Evolutionary conservation across 1,284 basidiomycete species (phyloP).

Genomic region (Porogramme epimiltina): DNA sequence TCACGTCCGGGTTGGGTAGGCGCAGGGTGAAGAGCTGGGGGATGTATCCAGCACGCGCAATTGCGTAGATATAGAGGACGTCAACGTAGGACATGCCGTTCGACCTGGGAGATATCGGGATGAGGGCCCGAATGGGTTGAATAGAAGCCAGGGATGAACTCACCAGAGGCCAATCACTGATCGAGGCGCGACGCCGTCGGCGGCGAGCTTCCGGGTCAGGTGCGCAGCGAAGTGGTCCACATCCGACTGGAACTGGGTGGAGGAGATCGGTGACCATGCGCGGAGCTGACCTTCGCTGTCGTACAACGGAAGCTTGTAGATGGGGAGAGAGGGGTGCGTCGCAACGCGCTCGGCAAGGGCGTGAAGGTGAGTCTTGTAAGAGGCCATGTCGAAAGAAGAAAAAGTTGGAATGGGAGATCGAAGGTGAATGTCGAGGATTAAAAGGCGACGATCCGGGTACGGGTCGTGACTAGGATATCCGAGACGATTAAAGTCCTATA

Average conservation of each 20-base stretch:
- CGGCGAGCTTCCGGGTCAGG: constrained; percentile 48
- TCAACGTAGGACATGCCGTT: constrained; percentile 67
- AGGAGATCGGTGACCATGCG: constrained; percentile 53
- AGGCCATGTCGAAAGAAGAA: constrained; percentile 16
- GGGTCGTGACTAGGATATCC: constrained; percentile 5
- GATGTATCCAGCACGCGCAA: constrained; percentile 69
- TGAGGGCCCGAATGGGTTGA: not conserved
- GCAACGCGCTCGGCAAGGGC: constrained; percentile 49
- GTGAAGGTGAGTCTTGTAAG: constrained; percentile 44
- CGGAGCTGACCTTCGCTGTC: constrained; percentile 37
- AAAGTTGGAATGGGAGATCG: constrained; percentile 1
- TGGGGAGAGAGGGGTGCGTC: constrained; percentile 42
- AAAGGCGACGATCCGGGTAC: constrained; percentile 5
- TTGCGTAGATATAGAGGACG: constrained; percentile 67
- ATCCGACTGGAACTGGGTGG: constrained; percentile 51
- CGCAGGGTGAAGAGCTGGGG: constrained; percentile 73
- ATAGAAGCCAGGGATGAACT: not conserved
- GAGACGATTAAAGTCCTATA: constrained; percentile 20
- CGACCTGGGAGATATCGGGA: constrained; percentile 47
- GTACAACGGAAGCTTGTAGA: constrained; percentile 48
- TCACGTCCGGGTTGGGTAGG: constrained; percentile 64
- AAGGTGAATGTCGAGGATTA: constrained; percentile 6
- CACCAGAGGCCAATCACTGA: constrained; percentile 72
- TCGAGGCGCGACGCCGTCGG: constrained; percentile 45
- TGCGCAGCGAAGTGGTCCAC: constrained; percentile 55